A percentile compares a stretch with the other conserved stretches of the same genome.
phyloP scores from a whole-genome alignment of 306 rosid species.

The Cyclanthera cordifolia region DNA sequence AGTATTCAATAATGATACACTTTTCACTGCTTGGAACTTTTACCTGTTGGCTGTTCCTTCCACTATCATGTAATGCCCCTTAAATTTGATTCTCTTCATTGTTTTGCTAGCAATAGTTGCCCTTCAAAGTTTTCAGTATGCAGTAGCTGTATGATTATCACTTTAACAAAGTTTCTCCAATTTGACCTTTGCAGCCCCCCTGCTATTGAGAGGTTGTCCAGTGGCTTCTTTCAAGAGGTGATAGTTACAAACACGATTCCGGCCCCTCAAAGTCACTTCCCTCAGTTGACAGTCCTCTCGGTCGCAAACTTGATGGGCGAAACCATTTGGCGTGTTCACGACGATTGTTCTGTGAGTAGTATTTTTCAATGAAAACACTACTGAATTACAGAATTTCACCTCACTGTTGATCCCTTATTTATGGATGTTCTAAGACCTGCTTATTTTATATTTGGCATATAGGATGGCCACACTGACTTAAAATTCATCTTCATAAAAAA shows the following conservation, averaged over 20 bases:
- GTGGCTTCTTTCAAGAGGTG: slow-evolving; percentile 93
- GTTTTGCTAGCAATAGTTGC: background rate
- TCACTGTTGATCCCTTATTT: background rate
- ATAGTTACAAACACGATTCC: slow-evolving; percentile 88
- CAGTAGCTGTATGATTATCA: background rate
- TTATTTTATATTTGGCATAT: background rate
- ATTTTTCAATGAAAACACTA: slow-evolving; percentile 36
- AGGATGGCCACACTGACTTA: background rate
- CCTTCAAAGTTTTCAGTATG: background rate
- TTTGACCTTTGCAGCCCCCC: slow-evolving; percentile 61
- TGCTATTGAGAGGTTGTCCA: slow-evolving; percentile 80
- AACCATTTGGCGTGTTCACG: slow-evolving; percentile 99
- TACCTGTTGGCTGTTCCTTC: background rate
- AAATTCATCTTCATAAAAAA: background rate
- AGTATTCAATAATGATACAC: background rate
- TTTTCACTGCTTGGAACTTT: background rate
- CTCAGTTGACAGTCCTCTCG: slow-evolving; percentile 80
- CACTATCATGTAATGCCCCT: background rate
- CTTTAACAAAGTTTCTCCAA: background rate
- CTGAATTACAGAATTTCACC: background rate
- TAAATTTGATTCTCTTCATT: background rate
- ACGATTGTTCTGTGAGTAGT: slow-evolving; percentile 95
- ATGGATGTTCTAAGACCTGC: background rate
- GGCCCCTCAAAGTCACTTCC: slow-evolving; percentile 70
- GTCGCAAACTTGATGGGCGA: slow-evolving; percentile 96